Evolutionary conservation across 805 yeast genomes (phyloP).

Genomic region (Vanderwaltozyma verrucispora): DNA sequence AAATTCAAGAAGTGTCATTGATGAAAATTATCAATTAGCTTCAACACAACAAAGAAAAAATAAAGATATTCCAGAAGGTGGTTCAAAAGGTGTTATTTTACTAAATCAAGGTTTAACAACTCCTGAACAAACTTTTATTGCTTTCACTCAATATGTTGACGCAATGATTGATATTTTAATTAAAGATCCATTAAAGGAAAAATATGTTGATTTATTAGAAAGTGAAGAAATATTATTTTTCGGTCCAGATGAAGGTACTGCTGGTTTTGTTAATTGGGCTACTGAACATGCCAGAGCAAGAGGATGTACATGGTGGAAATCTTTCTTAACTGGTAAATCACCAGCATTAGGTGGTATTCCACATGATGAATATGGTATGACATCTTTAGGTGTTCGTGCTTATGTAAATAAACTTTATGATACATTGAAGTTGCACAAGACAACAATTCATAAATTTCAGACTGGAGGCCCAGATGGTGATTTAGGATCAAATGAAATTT

Average conservation of each 20-base stretch:
- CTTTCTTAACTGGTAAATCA: slow-evolving; percentile 93
- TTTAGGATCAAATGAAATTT: slow-evolving; percentile 89
- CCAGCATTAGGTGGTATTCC: slow-evolving; percentile 95
- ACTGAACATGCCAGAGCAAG: slow-evolving; percentile 84
- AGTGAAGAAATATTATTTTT: slow-evolving; percentile 85
- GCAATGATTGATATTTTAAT: slow-evolving; percentile 78
- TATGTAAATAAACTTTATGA: slow-evolving; percentile 82
- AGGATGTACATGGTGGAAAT: slow-evolving; percentile 98
- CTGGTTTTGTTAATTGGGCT: slow-evolving; percentile 94
- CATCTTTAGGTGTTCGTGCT: slow-evolving; percentile 87
- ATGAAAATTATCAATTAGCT: slow-evolving; percentile 93
- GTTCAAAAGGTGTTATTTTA: slow-evolving; percentile 93
- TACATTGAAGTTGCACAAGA: slow-evolving; percentile 51
- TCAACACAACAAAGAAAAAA: slow-evolving; percentile 93
- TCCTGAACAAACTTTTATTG: slow-evolving; percentile 69
- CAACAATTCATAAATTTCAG: slow-evolving; percentile 67
- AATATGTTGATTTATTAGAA: slow-evolving; percentile 73
- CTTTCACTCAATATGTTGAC: slow-evolving; percentile 90
- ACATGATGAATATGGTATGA: slow-evolving; percentile 97
- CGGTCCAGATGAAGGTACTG: slow-evolving; percentile 99
- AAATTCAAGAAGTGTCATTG: slow-evolving; percentile 82
- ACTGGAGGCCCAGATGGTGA: slow-evolving; percentile 99
- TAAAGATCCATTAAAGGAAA: slow-evolving; percentile 70
- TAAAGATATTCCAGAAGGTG: slow-evolving; percentile 98
- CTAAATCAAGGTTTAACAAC: slow-evolving; percentile 61